Base-by-base conservation (phyloP, 139 green algal species). In the Raphidocelis subcapitata region DNA sequence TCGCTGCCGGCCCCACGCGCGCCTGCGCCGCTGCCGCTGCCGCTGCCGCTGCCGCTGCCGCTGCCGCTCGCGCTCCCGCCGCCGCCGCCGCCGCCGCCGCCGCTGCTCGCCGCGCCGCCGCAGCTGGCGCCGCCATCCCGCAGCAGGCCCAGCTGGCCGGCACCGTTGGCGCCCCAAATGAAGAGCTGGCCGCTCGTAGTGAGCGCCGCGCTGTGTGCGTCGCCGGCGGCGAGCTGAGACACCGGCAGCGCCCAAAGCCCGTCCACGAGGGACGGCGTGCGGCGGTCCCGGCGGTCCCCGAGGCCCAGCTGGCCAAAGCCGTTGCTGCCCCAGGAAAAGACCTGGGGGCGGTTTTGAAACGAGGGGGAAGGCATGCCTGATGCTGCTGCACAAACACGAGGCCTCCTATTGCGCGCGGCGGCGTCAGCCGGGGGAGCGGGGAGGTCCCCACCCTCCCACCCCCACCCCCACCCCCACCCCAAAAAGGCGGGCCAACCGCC, bases 151-250 rank as follows among this genome's bases (percentile, higher is more conserved):
- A 97, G 87, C 88, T 98, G 93, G 4, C 92, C 92, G 31, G 83
- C 65, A 33, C 85, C 76, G 77, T 96, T 95, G 69, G 71, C 75
- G 70, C 93, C 93, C 93, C 93, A 98, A 2, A 88, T 87, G 79
- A 96, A 97, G 46, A 97, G 75, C 59, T 93, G 88, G 18, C 92
- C 91, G 55, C 86, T 91, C 73, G 55, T 83, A 21, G 92, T 97
- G 20, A 97, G 75, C 3, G 92, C 93, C 37, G 82, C 80, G n/a
- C 79, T 91, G 80, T 97, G 92, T 24, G 57, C 56, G 31, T 90
- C 87, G 23, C 93, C 91, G 8, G 92, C 91, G 16, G 92, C 89
- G 36, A 97, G 81, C 60, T 88, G 79, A 18, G 82, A 73, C 52
- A 94, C 87, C 1, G 91, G 90, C 57, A 95, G 80, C 1, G 86